phyloP scores from a whole-genome alignment of 768 basidiomycete species.

The Amylocystis lapponica region DNA sequence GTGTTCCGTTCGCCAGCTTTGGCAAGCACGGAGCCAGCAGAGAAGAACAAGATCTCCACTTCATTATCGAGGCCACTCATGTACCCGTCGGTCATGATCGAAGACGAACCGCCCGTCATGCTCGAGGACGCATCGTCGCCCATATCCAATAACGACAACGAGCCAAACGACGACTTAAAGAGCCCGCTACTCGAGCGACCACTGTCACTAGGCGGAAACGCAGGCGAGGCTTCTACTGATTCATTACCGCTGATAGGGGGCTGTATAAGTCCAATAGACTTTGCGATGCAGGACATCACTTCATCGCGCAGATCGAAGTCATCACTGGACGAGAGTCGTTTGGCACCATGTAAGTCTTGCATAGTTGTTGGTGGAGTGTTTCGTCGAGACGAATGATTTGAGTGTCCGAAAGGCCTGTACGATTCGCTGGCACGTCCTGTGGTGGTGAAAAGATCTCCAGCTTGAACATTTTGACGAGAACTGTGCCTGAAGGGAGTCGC shows the following conservation, averaged over 20 bases:
- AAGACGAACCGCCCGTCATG: slow-evolving; percentile 53
- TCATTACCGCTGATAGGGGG: slow-evolving; percentile 69
- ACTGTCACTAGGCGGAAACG: slow-evolving; percentile 42
- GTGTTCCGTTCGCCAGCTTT: slow-evolving; percentile 88
- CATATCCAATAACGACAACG: slow-evolving; percentile 64
- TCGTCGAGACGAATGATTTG: slow-evolving; percentile 6
- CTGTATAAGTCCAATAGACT: slow-evolving; percentile 91
- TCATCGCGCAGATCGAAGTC: slow-evolving; percentile 95
- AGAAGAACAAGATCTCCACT: slow-evolving; percentile 92
- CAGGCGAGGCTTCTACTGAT: slow-evolving; percentile 63
- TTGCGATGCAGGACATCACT: slow-evolving; percentile 96
- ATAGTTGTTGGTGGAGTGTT: slow-evolving; percentile 9
- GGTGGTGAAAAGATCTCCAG: slow-evolving; percentile 69
- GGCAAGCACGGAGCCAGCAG: slow-evolving; percentile 79
- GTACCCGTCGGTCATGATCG: slow-evolving; percentile 44
- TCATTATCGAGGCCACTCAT: slow-evolving; percentile 90
- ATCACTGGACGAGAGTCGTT: slow-evolving; percentile 40
- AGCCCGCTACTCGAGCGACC: slow-evolving; percentile 29
- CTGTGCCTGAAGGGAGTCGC: slow-evolving; percentile 21
- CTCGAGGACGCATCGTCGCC: slow-evolving; percentile 66
- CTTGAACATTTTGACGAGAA: slow-evolving; percentile 62
- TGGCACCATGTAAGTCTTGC: slow-evolving; percentile 13
- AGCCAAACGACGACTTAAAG: slow-evolving; percentile 66
- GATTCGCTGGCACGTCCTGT: slow-evolving; percentile 42
- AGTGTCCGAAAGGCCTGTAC: slow-evolving; percentile 24